Conservation (phyloP, 176 grass and related monocot genomes). For the Bolboschoenus planiculmis region DNA sequence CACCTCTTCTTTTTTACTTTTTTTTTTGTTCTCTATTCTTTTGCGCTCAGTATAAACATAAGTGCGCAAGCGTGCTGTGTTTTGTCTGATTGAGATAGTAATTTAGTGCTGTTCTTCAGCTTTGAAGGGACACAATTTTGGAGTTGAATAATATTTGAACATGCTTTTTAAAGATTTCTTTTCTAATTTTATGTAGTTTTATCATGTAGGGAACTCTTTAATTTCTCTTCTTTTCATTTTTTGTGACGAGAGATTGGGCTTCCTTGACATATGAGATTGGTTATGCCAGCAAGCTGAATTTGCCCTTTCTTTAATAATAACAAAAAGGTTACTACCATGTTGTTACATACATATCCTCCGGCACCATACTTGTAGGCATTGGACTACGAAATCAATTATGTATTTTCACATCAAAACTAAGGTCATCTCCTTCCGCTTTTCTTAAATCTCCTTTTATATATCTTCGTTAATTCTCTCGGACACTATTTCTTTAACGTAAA, state of each 20-base stretch:
- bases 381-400: too few relatives aligned
- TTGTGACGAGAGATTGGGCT: not conserved
- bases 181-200: not conserved
- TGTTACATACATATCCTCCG: too few relatives aligned
- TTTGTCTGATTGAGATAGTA: not conserved
- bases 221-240: not conserved
- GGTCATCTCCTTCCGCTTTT: too few relatives aligned
- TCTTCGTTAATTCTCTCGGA: too few relatives aligned
- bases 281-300: not conserved
- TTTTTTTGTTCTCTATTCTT: not conserved
- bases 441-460: too few relatives aligned
- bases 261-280: not conserved
- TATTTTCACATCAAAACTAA: too few relatives aligned
- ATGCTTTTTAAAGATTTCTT: not conserved
- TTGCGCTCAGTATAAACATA: not conserved
- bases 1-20: not conserved
- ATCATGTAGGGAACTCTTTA: not conserved
- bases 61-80: not conserved
- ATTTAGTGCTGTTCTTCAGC: not conserved
- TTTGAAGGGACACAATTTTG: conserved; percentile 12
- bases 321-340: too few relatives aligned
- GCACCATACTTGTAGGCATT: too few relatives aligned
- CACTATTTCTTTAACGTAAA: too few relatives aligned
- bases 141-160: not conserved
- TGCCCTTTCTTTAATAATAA: not conserved